These are phyloP conservation scores for Capronia coronata DNA, from an alignment of 2,329 filamentous ascomycete genomes.

Conservation along the genomic window DNA sequence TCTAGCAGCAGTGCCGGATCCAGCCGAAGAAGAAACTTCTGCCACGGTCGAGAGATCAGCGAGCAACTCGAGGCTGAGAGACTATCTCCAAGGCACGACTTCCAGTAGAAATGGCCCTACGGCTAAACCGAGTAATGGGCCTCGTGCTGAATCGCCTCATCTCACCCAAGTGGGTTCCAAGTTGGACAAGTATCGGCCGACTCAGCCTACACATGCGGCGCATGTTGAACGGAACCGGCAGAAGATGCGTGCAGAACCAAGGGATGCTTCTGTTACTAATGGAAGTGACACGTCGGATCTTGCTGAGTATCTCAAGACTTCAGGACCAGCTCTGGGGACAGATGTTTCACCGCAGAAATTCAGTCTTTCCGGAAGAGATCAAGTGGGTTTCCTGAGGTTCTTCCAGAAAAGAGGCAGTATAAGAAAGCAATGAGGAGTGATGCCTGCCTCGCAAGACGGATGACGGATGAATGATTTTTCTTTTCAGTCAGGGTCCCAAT, in stretches of 20 bases:
- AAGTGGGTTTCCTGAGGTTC: slow-evolving; percentile 33
- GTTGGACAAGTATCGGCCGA: slow-evolving; percentile 30
- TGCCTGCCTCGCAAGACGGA: too few species aligned
- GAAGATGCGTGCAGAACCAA: slow-evolving; percentile 19
- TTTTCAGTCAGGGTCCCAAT: slow-evolving; percentile 1
- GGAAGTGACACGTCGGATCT: slow-evolving; percentile 55
- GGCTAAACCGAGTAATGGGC: slow-evolving; percentile 11
- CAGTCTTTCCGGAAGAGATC: slow-evolving; percentile 27
- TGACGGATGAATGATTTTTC: too few species aligned
- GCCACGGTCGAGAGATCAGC: slow-evolving; percentile 14
- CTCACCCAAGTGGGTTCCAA: slow-evolving; percentile 30
- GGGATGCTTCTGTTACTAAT: slow-evolving; percentile 11
- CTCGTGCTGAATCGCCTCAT: slow-evolving; percentile 26
- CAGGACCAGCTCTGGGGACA: slow-evolving; percentile 50
- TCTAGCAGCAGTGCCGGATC: slow-evolving; percentile 15
- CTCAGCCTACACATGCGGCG: slow-evolving; percentile 34
- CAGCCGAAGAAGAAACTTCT: slow-evolving; percentile 7
- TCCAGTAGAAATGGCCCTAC: slow-evolving; percentile 8
- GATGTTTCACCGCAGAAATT: slow-evolving; percentile 19
- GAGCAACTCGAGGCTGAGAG: slow-evolving; percentile 23
- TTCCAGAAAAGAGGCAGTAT: slow-evolving; percentile 30
- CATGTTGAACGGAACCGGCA: slow-evolving; percentile 37
- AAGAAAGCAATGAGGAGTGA: slow-evolving; percentile 6
- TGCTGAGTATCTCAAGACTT: slow-evolving; percentile 65
- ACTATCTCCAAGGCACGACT: slow-evolving; percentile 17